These are phyloP conservation scores for Ambrosia hybrid DNA, from an alignment of 140 eudicot species.

Conservation along the genomic window DNA sequence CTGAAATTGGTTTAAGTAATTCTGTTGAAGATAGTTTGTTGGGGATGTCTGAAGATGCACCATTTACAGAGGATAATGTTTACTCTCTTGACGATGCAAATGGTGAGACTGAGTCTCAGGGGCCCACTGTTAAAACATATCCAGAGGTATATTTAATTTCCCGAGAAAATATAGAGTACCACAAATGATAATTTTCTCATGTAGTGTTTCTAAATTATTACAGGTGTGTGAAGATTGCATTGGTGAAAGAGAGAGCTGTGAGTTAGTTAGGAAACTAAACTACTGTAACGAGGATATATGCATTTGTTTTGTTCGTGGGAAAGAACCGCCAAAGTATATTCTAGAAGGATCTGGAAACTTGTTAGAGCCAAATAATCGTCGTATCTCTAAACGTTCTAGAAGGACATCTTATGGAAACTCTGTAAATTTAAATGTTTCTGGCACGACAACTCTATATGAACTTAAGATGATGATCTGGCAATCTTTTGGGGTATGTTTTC, in stretches of 20 bases:
- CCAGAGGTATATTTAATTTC: slow-evolving; percentile 59
- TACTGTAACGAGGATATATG: slow-evolving; percentile 81
- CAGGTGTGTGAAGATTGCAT: slow-evolving; percentile 95
- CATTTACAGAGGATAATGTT: slow-evolving; percentile 57
- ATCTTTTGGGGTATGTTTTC: slow-evolving; percentile 85
- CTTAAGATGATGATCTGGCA: slow-evolving; percentile 99
- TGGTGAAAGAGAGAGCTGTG: slow-evolving; percentile 91
- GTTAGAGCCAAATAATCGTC: slow-evolving; percentile 72
- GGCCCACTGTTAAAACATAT: slow-evolving; percentile 55
- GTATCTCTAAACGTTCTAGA: slow-evolving; percentile 92
- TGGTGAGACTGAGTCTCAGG: slow-evolving; percentile 50
- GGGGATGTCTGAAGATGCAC: slow-evolving; percentile 49
- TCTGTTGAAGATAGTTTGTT: slow-evolving; percentile 29
- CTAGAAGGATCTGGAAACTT: slow-evolving; percentile 76
- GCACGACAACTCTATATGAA: slow-evolving; percentile 81
- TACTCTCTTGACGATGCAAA: slow-evolving; percentile 47
- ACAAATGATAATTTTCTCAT: not conserved
- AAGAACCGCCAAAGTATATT: slow-evolving; percentile 92
- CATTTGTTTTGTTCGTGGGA: slow-evolving; percentile 86
- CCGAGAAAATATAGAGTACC: not conserved
- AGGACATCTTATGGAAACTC: slow-evolving; percentile 81
- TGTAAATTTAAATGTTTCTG: slow-evolving; percentile 80
- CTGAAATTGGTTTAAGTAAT: slow-evolving; percentile 49
- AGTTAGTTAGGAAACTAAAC: slow-evolving; percentile 71
- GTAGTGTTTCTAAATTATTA: not conserved